A percentile compares a stretch with the other conserved stretches of the same genome.
phyloP scores from a whole-genome alignment of 768 basidiomycete genomes.

The Suillus fuscotomentosus region DNA sequence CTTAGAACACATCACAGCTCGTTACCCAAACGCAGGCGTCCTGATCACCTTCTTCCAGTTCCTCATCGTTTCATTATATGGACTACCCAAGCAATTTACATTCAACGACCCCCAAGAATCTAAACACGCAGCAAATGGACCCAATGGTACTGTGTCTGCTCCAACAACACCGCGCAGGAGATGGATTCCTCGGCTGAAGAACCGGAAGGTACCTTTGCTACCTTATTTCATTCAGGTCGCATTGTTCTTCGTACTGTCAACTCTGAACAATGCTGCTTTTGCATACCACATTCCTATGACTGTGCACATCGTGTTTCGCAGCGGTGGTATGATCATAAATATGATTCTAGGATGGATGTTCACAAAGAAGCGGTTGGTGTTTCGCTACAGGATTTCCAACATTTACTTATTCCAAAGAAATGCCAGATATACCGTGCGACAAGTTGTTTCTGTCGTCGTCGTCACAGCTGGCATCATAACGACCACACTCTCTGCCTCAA shows the following conservation, averaged over 20 bases:
- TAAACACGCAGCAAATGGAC: slow-evolving; percentile 33
- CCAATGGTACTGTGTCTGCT: neutral
- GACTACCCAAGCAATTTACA: slow-evolving; percentile 60
- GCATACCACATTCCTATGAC: slow-evolving; percentile 84
- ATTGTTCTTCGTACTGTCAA: slow-evolving; percentile 75
- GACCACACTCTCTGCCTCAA: slow-evolving; percentile 77
- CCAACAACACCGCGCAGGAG: slow-evolving; percentile 4
- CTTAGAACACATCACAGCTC: slow-evolving; percentile 67
- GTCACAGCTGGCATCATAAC: slow-evolving; percentile 78
- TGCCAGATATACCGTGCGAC: slow-evolving; percentile 55
- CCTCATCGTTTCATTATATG: slow-evolving; percentile 69
- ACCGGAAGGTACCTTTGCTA: slow-evolving; percentile 65
- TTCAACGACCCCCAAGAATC: slow-evolving; percentile 17
- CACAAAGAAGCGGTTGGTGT: slow-evolving; percentile 56
- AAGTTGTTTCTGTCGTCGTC: slow-evolving; percentile 73
- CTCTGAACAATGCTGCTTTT: slow-evolving; percentile 92
- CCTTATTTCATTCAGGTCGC: slow-evolving; percentile 79
- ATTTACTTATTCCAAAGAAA: slow-evolving; percentile 8
- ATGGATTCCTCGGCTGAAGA: slow-evolving; percentile 48
- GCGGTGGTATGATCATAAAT: slow-evolving; percentile 81
- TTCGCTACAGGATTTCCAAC: neutral
- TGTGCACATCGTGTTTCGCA: slow-evolving; percentile 92
- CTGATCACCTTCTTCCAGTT: slow-evolving; percentile 91
- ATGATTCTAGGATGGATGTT: slow-evolving; percentile 78
- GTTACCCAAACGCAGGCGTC: slow-evolving; percentile 69